Evolutionary conservation across 1,284 basidiomycete genomes (phyloP).

Genomic region (Trichosporon coremiiforme): DNA sequence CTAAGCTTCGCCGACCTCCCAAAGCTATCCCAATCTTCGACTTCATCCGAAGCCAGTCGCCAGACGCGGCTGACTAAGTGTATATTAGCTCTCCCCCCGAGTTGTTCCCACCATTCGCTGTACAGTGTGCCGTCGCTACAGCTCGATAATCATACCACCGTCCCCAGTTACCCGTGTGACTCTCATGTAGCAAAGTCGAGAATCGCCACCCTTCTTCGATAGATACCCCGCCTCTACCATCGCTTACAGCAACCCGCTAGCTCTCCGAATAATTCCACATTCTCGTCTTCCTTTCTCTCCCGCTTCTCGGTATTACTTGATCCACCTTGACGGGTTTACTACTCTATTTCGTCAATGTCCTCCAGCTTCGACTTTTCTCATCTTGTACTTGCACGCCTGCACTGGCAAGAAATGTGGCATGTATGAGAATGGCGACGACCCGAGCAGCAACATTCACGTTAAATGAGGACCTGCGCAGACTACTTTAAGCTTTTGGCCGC

Average conservation of each 20-base stretch:
- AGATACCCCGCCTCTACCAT: not conserved
- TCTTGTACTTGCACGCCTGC: not conserved
- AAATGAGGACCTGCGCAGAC: not conserved
- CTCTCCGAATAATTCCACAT: not conserved
- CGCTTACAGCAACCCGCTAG: not conserved
- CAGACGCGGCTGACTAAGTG: not conserved
- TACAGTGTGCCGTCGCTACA: not conserved
- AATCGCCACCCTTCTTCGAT: conserved; percentile 9
- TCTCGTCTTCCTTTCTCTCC: not conserved
- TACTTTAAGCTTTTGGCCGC: not conserved
- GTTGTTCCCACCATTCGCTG: not conserved
- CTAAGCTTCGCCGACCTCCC: not conserved
- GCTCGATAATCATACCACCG: not conserved
- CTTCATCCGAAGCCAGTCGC: not conserved
- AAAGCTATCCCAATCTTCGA: not conserved
- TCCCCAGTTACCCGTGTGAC: not conserved
- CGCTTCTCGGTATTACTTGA: not conserved
- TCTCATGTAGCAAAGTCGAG: conserved; percentile 11
- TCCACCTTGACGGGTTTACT: not conserved
- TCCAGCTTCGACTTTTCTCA: not conserved
- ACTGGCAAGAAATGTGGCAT: conserved; percentile 1
- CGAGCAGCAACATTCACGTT: not conserved
- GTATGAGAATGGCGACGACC: conserved; percentile 10
- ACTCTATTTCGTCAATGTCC: not conserved
- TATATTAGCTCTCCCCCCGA: not conserved